Base-by-base conservation (phyloP, 495 filamentous ascomycete genomes). In the Neurospora pannonica region DNA sequence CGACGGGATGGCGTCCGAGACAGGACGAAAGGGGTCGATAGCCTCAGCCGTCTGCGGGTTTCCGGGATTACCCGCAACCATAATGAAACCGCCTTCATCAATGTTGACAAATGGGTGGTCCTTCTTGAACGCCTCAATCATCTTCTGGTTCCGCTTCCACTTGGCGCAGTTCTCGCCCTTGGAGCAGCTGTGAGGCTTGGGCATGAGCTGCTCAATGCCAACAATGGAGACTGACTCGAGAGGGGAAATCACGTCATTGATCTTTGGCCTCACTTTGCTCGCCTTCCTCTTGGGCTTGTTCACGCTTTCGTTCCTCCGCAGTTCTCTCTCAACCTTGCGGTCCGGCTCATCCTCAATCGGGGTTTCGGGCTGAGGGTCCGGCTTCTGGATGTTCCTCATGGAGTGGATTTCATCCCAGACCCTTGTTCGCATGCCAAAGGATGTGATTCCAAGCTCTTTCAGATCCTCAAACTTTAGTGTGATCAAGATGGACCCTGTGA, bases 81-180 rank as follows among this genome's bases (percentile, higher is more conserved):
- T 86, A 78, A 94, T 87, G 72, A 92, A 84, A 46, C 88, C 88
- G 71, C 89, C 89, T 36, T 85, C 83, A 19, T 87, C 86, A 21
- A 87, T 76, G 75, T 85, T 78, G 70, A 86, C 78, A 76, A 90
- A 87, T 11, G 93, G 92, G 78, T 92, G 89, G 73, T 93, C 90
- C 75, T 89, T 86, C 76, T 90, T 88, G 77, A 95, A 88, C 38
- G 84, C 84, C 38, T 88, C 88, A 71, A 93, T 85, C 83, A 92
- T 85, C 40, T 88, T 86, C 78, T 96, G 90, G 75, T 93, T 89
- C 77, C 89, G 92, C 80, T 87, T 88, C 84, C 85, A 95, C 81
- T 95, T 97, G 24, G 87, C 85, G 81, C 96, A 99, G 71, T 91
- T 90, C 76, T 97, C 94, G 43, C 95, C 96, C 81, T 97, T 98